phyloP scores from a whole-genome alignment of 75 land plant genomes.

The Cupressus sempervirens region DNA sequence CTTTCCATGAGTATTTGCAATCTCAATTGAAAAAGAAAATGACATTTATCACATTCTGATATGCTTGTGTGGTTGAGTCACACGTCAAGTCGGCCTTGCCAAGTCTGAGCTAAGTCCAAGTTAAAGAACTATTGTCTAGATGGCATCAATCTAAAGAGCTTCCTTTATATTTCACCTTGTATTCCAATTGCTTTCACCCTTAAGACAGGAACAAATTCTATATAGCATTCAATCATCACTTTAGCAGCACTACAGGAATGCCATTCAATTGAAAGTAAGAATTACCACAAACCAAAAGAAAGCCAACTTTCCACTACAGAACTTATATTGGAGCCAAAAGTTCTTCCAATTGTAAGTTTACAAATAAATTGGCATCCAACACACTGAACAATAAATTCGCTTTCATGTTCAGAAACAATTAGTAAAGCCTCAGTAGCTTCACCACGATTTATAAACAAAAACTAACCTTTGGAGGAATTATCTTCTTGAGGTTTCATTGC shows the following conservation, averaged over 20 bases:
- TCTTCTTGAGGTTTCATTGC: constrained; percentile 93
- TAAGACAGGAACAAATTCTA: background rate
- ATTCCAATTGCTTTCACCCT: too few relatives aligned
- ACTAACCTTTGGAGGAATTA: constrained; percentile 8
- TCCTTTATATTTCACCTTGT: too few relatives aligned
- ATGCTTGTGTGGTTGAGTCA: too few relatives aligned
- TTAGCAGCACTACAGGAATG: background rate
- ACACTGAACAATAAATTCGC: background rate
- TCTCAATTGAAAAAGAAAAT: too few relatives aligned
- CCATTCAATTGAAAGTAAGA: background rate
- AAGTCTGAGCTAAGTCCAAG: too few relatives aligned
- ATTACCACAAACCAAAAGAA: background rate
- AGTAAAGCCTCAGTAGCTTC: background rate
- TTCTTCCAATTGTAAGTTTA: background rate
- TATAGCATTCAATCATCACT: background rate
- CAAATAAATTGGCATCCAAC: background rate
- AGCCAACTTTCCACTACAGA: background rate
- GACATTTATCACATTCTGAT: too few relatives aligned
- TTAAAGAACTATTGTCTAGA: too few relatives aligned
- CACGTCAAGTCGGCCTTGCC: too few relatives aligned
- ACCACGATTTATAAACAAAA: background rate
- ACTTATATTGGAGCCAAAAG: background rate
- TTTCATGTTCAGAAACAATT: background rate
- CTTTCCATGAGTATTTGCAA: too few relatives aligned
- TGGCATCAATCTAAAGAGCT: too few relatives aligned